Conservation (phyloP, 2,329 filamentous ascomycete species). For the Alternaria gansuensis region DNA sequence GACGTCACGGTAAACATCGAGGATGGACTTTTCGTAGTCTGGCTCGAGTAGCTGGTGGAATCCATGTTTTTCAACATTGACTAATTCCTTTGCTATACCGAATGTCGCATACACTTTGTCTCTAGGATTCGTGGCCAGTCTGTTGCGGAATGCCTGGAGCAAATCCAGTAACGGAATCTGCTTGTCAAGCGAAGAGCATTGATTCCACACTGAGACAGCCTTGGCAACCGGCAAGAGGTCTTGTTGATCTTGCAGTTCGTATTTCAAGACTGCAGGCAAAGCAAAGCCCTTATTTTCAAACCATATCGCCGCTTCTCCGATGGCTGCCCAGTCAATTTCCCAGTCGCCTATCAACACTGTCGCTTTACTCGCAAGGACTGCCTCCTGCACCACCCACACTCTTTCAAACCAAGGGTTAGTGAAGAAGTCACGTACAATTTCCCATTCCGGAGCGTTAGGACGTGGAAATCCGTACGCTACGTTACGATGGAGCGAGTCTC, state of each 20-base stretch:
- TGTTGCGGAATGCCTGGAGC: slow-evolving; percentile 3
- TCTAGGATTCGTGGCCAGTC: not conserved
- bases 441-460: too few species aligned
- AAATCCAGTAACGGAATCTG: not conserved
- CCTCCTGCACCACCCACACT: slow-evolving; percentile 9
- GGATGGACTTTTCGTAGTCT: slow-evolving; percentile 1
- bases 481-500: too few species aligned
- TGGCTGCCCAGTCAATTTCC: slow-evolving; percentile 11
- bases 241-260: slow-evolving; percentile 1
- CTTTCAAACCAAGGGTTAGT: not conserved
- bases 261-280: slow-evolving; percentile 5
- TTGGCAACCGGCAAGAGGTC: slow-evolving; percentile 5
- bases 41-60: slow-evolving; percentile 5
- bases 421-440: slow-evolving; percentile 3
- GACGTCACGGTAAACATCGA: slow-evolving; percentile 6
- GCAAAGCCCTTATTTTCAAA: slow-evolving; percentile 10
- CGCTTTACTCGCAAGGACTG: slow-evolving; percentile 5
- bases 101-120: slow-evolving; percentile 11
- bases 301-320: slow-evolving; percentile 6
- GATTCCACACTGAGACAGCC: slow-evolving; percentile 2
- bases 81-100: not conserved
- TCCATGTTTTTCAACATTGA: not conserved
- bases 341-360: slow-evolving; percentile 7
- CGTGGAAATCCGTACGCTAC: too few species aligned
- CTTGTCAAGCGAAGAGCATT: not conserved